Percentiles rank a stretch among this genome's conserved stretches.
These are phyloP conservation scores for Naematelia aurantialba DNA, from an alignment of 768 basidiomycete species.

Conservation along the genomic window DNA sequence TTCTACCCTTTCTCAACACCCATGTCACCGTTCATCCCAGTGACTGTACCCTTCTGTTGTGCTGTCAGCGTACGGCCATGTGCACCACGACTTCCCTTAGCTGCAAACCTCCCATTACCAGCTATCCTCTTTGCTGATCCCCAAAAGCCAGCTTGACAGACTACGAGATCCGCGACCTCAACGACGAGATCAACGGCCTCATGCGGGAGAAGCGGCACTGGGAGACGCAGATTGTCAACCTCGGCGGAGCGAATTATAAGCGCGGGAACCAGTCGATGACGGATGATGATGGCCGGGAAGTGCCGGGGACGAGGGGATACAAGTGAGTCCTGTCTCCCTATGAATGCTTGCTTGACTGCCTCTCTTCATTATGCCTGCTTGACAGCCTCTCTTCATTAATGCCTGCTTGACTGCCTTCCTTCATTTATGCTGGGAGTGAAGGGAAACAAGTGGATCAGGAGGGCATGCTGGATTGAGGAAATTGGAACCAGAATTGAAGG, in stretches of 20 bases:
- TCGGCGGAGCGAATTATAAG: conserved; percentile 94
- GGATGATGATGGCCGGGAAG: conserved; percentile 92
- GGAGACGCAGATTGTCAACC: conserved; percentile 95
- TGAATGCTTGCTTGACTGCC: too few relatives aligned
- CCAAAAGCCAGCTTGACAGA: conserved; percentile 86
- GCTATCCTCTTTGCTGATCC: too few relatives aligned
- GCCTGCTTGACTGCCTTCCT: too few relatives aligned
- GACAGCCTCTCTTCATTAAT: too few relatives aligned
- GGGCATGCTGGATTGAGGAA: too few relatives aligned
- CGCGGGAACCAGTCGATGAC: conserved; percentile 84
- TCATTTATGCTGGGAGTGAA: too few relatives aligned
- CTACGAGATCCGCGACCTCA: conserved; percentile 91
- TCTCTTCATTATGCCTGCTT: too few relatives aligned
- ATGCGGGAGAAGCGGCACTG: conserved; percentile 94
- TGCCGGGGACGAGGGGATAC: conserved; percentile 94
- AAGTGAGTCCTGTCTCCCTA: conserved; percentile 60
- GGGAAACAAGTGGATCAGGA: too few relatives aligned
- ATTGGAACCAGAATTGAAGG: neutral
- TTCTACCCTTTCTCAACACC: too few relatives aligned
- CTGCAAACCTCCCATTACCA: neutral
- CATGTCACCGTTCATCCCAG: too few relatives aligned
- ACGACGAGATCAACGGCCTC: conserved; percentile 95
- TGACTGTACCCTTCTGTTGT: neutral
- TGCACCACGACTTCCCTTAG: neutral
- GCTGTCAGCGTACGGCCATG: too few relatives aligned